These are phyloP conservation scores for Colletotrichum sp. DNA, from an alignment of 2,329 filamentous ascomycete species.

Conservation along the genomic window DNA sequence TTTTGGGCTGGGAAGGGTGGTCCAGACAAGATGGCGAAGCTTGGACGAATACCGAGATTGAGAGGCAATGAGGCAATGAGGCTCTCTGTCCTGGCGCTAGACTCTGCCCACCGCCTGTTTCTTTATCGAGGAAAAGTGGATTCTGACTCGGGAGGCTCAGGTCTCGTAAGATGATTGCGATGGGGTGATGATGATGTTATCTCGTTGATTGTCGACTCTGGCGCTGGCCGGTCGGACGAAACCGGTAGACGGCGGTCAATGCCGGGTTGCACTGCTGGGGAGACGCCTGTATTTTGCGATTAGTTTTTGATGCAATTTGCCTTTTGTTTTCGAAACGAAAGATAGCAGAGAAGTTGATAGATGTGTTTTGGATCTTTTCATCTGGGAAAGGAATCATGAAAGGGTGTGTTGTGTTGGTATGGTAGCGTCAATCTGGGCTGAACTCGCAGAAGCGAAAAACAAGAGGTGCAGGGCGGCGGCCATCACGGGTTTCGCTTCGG, in stretches of 20 bases:
- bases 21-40: neutral
- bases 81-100: neutral
- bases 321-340: neutral
- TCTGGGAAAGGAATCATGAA: neutral
- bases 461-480: neutral
- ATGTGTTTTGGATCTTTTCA: neutral
- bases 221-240: slow-evolving; percentile 4
- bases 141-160: slow-evolving; percentile 12
- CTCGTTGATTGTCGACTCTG: neutral
- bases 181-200: slow-evolving; percentile 20
- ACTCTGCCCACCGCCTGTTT: neutral
- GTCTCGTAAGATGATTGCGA: slow-evolving; percentile 6
- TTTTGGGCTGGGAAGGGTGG: neutral
- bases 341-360: accelerated
- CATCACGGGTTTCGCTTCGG: neutral
- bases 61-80: neutral
- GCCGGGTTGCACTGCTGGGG: neutral
- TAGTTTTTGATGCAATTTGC: neutral
- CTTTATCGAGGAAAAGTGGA: neutral
- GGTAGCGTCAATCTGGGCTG: neutral
- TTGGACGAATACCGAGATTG: slow-evolving; percentile 11
- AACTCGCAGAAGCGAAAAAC: slow-evolving; percentile 3
- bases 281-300: neutral
- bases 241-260: neutral
- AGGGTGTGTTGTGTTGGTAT: neutral